Evolutionary conservation across 1,284 basidiomycete genomes (phyloP), one percentile per base, ranked within the genome.

Genomic region (Ganoderma resinaceum): DNA sequence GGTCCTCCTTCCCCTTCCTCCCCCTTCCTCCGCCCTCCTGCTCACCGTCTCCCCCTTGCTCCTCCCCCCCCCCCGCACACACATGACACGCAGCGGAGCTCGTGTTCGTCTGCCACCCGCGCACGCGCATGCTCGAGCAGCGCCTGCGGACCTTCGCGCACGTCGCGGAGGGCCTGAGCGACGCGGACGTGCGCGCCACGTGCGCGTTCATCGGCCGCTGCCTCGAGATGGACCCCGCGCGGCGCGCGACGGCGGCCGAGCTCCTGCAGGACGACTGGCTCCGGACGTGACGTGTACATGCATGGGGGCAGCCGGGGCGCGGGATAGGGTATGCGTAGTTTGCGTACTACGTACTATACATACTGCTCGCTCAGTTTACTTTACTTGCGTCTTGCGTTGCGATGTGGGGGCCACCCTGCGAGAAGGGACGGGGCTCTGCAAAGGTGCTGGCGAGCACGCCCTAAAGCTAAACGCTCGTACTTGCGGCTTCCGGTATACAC

Each of bases 131-230:
- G 26, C 66, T 65, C 16, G 46, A 61, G 61, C 16, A 12, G 46
- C 60, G 40, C 31, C 62, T 67, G 49, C 42, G n/a, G 20, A 31
- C 20, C 33, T 62, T 61, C 49, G 29, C 38, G 49, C 61, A 55
- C 38, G n/a, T 63, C 23, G 31, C 38, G 8, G 23, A 29, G 40
- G 46, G 42, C 33, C 33, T 67, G 59, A 63, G 40, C 14, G 65
- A 46, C 11, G 57, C 18, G 12, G 67, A 68, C 20, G 31, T 68
- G 11, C 23, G 29, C 14, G 66, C 63, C 11, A 65, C 63, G 3
- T 59, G 64, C 12, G 61, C 68, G 55, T 69, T 72, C 58, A 46
- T 72, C 57, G 37, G 61, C n/a, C 53, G 68, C 23, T 72, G 70
- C 42, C 37, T 69, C 1, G 31, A 42, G 38, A 65, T 70, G n/a